Base-by-base conservation (phyloP, 2,329 filamentous ascomycete genomes). In the Epichloe uncinata region DNA sequence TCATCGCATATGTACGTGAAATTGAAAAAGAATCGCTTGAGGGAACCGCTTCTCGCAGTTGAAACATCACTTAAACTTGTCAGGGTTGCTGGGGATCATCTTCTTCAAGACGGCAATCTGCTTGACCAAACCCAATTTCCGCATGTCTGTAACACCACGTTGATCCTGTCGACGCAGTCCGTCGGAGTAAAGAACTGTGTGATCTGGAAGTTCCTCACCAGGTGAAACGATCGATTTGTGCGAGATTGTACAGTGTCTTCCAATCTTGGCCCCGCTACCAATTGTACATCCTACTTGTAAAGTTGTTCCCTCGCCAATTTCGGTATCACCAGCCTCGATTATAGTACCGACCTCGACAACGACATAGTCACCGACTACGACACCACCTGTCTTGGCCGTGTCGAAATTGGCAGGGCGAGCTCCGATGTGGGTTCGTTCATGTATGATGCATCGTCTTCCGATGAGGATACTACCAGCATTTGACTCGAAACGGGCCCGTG, bases 361-460 rank as follows among this genome's bases (percentile, higher is more conserved):
- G 9, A 80, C 79, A 53, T 78, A 81, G 59, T 84, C 78, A 6
- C 72, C 74, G 4, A 85, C 63, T 9, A 70, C 66, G 8, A 84
- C 73, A 26, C 81, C 81, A 9, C 71, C 70, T 11, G 59, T 56
- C 26, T 52, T 57, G 4, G 59, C 58, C 5, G 43, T 59, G 8
- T 56, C 52, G 5, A 53, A 47, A 37, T 63, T 58, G 12, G 54
- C 51, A 3, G 67, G 64, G 13, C 56, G 57, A 36, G 71, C 73
- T 15, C 80, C 80, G 15, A 86, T 63, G 22, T 73, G 69, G 8
- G 74, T 67, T 50, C 79, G 71, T 68, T 97, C 93, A 57, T 85
- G 81, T 42, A 97, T 74, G 43, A 95, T 85, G 59, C 86, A 93
- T 48, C 84, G 81, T 52, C 87, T 81, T 26, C 90, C 89, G 52